Conservation (phyloP, 2,329 filamentous ascomycete species). For the Cordyceps sp. region DNA sequence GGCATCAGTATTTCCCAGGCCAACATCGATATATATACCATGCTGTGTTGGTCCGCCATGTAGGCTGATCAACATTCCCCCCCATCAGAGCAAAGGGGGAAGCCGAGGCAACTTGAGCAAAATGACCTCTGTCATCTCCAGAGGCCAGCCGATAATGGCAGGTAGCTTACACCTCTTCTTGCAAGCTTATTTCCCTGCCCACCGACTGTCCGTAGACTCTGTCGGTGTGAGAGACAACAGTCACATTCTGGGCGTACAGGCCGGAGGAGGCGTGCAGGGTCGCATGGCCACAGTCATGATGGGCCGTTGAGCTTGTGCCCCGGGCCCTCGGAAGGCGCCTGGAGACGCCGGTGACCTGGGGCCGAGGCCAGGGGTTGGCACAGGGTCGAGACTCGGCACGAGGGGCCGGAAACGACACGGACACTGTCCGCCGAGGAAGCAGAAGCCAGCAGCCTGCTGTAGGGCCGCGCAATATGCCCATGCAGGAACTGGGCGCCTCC, state of each 20-base stretch:
- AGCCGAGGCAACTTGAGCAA: not conserved
- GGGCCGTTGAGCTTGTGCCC: not conserved
- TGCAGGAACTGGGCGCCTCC: slow-evolving; percentile 3
- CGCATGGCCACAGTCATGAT: not conserved
- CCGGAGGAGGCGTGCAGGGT: not conserved
- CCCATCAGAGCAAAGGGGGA: not conserved
- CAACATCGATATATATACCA: too few species aligned
- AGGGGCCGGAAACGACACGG: not conserved
- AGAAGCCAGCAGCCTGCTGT: not conserved
- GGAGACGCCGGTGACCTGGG: not conserved
- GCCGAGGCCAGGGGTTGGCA: not conserved
- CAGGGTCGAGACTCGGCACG: not conserved
- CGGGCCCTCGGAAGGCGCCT: not conserved
- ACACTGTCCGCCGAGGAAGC: not conserved
- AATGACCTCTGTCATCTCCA: not conserved
- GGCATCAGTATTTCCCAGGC: too few species aligned
- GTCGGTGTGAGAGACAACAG: not conserved
- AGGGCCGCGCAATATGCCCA: not conserved
- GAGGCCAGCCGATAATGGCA: not conserved
- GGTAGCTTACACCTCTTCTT: not conserved
- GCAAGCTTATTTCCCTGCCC: too few species aligned
- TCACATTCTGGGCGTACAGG: not conserved
- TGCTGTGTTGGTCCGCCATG: too few species aligned
- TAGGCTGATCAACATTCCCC: not conserved
- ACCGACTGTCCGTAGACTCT: not conserved